Base-by-base conservation (phyloP, 2,329 filamentous ascomycete species). In the Aspergillus hortae region DNA sequence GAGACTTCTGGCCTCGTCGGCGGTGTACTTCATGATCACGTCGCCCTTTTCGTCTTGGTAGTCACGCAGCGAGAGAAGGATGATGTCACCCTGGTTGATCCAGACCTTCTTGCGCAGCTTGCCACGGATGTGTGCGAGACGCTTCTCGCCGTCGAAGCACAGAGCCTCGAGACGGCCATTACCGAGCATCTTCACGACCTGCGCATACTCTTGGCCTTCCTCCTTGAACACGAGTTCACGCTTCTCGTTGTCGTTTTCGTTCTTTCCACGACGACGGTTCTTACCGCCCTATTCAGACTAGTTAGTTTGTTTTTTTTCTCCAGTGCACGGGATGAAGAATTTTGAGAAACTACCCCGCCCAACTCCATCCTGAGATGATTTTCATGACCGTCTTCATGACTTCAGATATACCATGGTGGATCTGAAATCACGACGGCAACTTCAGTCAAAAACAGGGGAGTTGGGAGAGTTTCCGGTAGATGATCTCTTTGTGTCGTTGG, bases 41-140 rank as follows among this genome's bases (percentile, higher is more conserved):
- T 94, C 90, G 64, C 89, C 90, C 79, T 95, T 95, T 77, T 92
- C 88, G 76, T 94, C 90, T 73, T 95, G 90, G 78, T 95, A 95
- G 74, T 95, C 91, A 64, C 90, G 89, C 56, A 95, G 86, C 33
- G 88, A 92, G 56, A 92, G 80, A 43, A 92, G 84, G 73, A 92
- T 92, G 72, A 96, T 96, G 73, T 96, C 90, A 70, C 91, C 91
- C 79, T 96, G 91, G 82, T 96, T 96, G 83, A 96, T 96, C 91
- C 91, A 96, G 75, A 97, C 94, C 84, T 99, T 99, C 84, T 99
- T 99, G 68, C 94, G 87, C 68, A 99, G 89, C 79, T 99, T 97
- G 78, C 92, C 92, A 60, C 92, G 90, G 67, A 90, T 90, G 73
- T 92, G 87, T 59, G 87, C 89, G 38, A 90, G 83, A 55, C 90